These are phyloP conservation scores for Trichoderma breve DNA, from an alignment of 2,329 filamentous ascomycete species.

Conservation along the genomic window DNA sequence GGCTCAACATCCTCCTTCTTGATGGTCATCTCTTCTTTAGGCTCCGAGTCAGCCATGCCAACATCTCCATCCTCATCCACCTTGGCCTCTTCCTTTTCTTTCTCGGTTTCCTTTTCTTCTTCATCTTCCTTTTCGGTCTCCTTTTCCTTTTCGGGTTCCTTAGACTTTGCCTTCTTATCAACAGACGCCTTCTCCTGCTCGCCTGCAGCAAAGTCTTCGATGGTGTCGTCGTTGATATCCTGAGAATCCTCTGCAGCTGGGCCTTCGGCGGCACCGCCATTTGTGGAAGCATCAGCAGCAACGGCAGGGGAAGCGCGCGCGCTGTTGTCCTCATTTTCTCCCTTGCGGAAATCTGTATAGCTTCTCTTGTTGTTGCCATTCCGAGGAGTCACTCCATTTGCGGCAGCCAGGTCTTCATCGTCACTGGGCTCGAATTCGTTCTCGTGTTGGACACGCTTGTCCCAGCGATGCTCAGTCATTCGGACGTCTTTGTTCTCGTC, in stretches of 20 bases:
- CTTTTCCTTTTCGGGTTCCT: slow-evolving; percentile 4
- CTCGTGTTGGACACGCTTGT: slow-evolving; percentile 71
- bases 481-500: slow-evolving; percentile 84
- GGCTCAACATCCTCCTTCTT: slow-evolving; percentile 42
- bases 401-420: slow-evolving; percentile 75
- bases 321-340: slow-evolving; percentile 40
- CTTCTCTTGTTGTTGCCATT: slow-evolving; percentile 50
- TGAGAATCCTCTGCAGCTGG: slow-evolving; percentile 33
- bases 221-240: slow-evolving; percentile 42
- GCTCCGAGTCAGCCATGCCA: slow-evolving; percentile 46
- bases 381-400: slow-evolving; percentile 65
- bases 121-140: background rate
- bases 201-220: slow-evolving; percentile 42
- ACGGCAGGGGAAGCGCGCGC: slow-evolving; percentile 39
- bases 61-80: slow-evolving; percentile 51
- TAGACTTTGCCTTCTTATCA: slow-evolving; percentile 10
- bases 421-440: slow-evolving; percentile 87
- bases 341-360: slow-evolving; percentile 52
- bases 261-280: slow-evolving; percentile 32
- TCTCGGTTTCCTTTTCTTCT: background rate
- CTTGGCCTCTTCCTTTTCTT: slow-evolving; percentile 30
- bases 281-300: slow-evolving; percentile 33
- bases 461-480: slow-evolving; percentile 77
- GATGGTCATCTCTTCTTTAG: slow-evolving; percentile 35
- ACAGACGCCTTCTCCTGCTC: slow-evolving; percentile 30